Conservation (phyloP, 306 rosid genomes). For the Castanospermum australe region DNA sequence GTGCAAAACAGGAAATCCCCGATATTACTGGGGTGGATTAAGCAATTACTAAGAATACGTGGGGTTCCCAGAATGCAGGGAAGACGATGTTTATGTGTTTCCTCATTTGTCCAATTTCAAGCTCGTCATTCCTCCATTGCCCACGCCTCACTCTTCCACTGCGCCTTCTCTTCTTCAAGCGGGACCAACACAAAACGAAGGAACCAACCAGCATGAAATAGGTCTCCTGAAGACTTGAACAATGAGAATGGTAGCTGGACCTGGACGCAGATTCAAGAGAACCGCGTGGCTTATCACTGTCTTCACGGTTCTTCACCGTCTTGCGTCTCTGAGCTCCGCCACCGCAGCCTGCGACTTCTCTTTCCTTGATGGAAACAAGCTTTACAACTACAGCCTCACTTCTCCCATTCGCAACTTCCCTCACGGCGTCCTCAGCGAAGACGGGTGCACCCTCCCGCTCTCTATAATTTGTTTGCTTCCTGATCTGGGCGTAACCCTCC, state of each 20-base stretch:
- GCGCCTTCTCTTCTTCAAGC: background rate
- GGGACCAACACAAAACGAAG: no score
- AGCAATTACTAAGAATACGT: no score
- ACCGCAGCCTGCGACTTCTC: conserved; percentile 54
- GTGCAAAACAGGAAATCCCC: no score
- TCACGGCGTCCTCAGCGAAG: conserved; percentile 93
- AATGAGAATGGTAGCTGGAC: conserved; percentile 38
- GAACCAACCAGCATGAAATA: conserved; percentile 20
- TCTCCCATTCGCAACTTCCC: conserved; percentile 68
- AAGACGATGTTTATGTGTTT: background rate
- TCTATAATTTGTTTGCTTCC: background rate
- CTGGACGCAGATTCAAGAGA: background rate
- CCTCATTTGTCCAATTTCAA: background rate
- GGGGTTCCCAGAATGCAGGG: background rate
- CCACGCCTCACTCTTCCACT: background rate
- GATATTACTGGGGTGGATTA: no score
- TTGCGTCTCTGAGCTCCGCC: conserved; percentile 28
- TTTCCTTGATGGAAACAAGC: conserved; percentile 43
- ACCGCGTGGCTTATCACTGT: conserved; percentile 33
- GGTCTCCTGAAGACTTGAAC: conserved; percentile 9
- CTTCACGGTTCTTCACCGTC: conserved; percentile 39
- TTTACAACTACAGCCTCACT: conserved; percentile 70
- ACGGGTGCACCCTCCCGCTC: conserved; percentile 59
- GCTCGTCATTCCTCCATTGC: background rate
- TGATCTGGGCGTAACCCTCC: conserved; percentile 20